A percentile compares a stretch with the other conserved stretches of the same genome.
These are phyloP conservation scores for Candida vaughaniae DNA, from an alignment of 805 yeast genomes.

Conservation along the genomic window DNA sequence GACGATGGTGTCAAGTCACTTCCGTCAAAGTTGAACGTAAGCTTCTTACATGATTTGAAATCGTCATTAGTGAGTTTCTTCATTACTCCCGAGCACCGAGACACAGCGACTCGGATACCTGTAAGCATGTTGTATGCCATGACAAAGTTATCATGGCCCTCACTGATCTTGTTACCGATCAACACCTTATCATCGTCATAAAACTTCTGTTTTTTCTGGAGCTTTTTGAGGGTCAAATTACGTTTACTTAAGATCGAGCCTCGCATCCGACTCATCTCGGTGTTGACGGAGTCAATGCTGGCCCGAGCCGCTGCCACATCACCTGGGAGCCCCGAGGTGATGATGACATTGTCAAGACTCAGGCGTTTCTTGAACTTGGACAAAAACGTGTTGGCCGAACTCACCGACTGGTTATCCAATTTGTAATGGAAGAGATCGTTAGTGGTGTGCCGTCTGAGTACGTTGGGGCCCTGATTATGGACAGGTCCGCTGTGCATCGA, in stretches of 20 bases:
- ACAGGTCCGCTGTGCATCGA: not conserved
- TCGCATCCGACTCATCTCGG: conserved; percentile 52
- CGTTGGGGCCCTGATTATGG: not conserved
- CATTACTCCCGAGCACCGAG: conserved; percentile 85
- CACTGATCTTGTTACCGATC: conserved; percentile 80
- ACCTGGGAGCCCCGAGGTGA: not conserved
- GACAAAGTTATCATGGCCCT: conserved; percentile 90
- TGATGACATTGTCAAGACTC: conserved; percentile 3
- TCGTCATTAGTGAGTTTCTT: conserved; percentile 69
- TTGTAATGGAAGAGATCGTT: conserved; percentile 11
- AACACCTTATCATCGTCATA: conserved; percentile 57
- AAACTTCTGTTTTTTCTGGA: conserved; percentile 37
- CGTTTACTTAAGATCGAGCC: conserved; percentile 46
- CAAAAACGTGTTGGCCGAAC: conserved; percentile 2
- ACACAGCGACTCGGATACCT: conserved; percentile 93
- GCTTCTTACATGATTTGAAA: conserved; percentile 69
- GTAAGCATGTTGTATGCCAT: conserved; percentile 97
- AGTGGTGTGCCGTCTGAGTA: conserved; percentile 15
- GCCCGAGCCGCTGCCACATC: not conserved
- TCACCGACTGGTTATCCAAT: conserved; percentile 1
- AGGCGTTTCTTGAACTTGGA: conserved; percentile 3
- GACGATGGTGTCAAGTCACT: conserved; percentile 90
- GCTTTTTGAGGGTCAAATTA: conserved; percentile 23
- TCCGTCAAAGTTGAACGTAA: conserved; percentile 85
- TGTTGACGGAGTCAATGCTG: conserved; percentile 24